Conservation (phyloP, 2,329 filamentous ascomycete genomes). For the Ceratocystis cubensis region DNA sequence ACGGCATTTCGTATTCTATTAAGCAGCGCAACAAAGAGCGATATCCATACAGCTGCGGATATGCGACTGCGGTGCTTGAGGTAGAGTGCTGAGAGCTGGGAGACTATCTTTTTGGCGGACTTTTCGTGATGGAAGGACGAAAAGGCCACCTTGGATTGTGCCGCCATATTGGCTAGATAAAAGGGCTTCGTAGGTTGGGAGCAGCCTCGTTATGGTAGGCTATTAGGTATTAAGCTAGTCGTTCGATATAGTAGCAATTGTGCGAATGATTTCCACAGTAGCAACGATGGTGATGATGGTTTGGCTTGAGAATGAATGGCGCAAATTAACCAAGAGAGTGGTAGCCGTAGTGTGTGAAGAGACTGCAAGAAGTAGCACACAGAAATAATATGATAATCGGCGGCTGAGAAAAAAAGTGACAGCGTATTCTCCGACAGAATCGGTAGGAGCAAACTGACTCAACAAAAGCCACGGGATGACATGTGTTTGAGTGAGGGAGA, state of each 20-base stretch:
- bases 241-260: background rate
- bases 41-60: conserved; percentile 71
- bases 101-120: conserved; percentile 51
- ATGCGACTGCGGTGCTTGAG: conserved; percentile 68
- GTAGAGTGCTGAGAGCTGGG: conserved; percentile 59
- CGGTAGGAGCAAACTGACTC: background rate
- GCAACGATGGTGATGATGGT: background rate
- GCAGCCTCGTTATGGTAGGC: background rate
- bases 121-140: conserved; percentile 36
- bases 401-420: background rate
- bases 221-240: background rate
- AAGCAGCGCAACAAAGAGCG: conserved; percentile 64
- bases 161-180: conserved; percentile 45
- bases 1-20: conserved; percentile 87
- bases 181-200: background rate
- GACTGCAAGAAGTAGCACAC: background rate
- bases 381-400: background rate
- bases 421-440: background rate
- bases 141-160: conserved; percentile 55
- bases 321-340: background rate
- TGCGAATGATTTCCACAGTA: background rate
- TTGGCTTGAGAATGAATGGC: background rate
- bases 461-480: background rate
- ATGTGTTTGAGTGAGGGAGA: background rate
- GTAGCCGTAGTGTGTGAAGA: background rate